Percentiles rank a stretch among this genome's conserved stretches.
Evolutionary conservation across 169 alveolate species (phyloP).

Genomic region (Blepharisma undulans): DNA sequence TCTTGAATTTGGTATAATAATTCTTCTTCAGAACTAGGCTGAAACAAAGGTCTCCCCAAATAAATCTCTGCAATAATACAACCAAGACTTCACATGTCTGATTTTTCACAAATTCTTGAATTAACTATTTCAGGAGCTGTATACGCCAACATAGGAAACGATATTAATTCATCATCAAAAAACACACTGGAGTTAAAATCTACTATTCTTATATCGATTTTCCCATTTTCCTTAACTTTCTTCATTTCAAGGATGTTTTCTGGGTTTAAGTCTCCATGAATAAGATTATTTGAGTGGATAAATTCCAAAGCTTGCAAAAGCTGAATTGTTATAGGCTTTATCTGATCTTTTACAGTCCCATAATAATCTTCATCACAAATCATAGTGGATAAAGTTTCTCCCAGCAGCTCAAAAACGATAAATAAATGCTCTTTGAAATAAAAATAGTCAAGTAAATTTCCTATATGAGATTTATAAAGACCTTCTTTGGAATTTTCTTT

Average conservation of each 20-base stretch:
- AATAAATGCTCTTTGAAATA: conserved; percentile 93
- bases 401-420: conserved; percentile 92
- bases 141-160: not conserved
- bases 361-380: conserved; percentile 22
- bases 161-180: not conserved
- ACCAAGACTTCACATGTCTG: conserved; percentile 27
- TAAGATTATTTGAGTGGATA: conserved; percentile 41
- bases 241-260: conserved; percentile 36
- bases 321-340: conserved; percentile 29
- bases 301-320: conserved; percentile 32
- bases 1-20: not conserved
- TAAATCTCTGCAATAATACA: conserved; percentile 7
- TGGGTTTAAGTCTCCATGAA: conserved; percentile 52
- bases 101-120: not conserved
- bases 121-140: conserved; percentile 23
- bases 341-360: not conserved
- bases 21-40: not conserved
- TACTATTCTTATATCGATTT: not conserved
- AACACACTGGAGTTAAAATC: not conserved
- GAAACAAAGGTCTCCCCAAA: not conserved
- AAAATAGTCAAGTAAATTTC: conserved; percentile 88
- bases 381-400: conserved; percentile 80
- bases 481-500: conserved; percentile 79
- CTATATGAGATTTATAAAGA: conserved; percentile 77
- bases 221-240: not conserved